Conservation (phyloP, 495 filamentous ascomycete genomes). For the Penicillium crystallinum region DNA sequence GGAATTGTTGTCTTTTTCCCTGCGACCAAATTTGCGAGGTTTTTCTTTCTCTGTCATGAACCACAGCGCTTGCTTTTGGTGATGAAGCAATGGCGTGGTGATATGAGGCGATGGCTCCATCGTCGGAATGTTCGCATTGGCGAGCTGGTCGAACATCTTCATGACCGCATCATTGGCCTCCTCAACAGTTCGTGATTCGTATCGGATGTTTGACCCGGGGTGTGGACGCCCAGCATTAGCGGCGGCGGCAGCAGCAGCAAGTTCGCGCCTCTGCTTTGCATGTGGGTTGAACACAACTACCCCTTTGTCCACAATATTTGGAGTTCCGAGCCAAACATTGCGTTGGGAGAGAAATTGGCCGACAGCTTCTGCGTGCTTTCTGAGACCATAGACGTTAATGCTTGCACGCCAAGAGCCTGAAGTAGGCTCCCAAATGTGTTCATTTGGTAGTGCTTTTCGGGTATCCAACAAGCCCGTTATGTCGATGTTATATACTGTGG, state of each 20-base stretch:
- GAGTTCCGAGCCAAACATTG: slow-evolving; percentile 60
- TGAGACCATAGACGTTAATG: slow-evolving; percentile 76
- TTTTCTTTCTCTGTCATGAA: slow-evolving; percentile 85
- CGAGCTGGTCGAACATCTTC: slow-evolving; percentile 80
- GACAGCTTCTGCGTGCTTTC: slow-evolving; percentile 54
- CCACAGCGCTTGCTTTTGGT: slow-evolving; percentile 87
- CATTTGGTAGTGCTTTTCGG: slow-evolving; percentile 50
- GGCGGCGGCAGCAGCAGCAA: slow-evolving; percentile 20
- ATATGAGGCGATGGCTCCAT: slow-evolving; percentile 61
- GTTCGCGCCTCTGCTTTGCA: slow-evolving; percentile 40
- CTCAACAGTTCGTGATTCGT: slow-evolving; percentile 64
- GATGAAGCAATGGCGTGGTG: slow-evolving; percentile 66
- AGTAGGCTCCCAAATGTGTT: slow-evolving; percentile 51
- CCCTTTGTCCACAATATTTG: slow-evolving; percentile 57
- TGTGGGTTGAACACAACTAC: slow-evolving; percentile 68
- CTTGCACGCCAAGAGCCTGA: slow-evolving; percentile 53
- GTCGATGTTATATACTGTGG: slow-evolving; percentile 48
- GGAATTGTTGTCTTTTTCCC: slow-evolving; percentile 58
- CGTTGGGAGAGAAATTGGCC: slow-evolving; percentile 60
- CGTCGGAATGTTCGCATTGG: slow-evolving; percentile 67
- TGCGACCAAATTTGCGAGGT: slow-evolving; percentile 48
- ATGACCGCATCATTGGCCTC: slow-evolving; percentile 80
- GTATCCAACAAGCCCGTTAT: slow-evolving; percentile 61
- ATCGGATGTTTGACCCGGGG: slow-evolving; percentile 27
- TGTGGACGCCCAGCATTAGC: slow-evolving; percentile 5